Conservation (phyloP, 1,284 basidiomycete species). For the Fomitiporia mediterranea region DNA sequence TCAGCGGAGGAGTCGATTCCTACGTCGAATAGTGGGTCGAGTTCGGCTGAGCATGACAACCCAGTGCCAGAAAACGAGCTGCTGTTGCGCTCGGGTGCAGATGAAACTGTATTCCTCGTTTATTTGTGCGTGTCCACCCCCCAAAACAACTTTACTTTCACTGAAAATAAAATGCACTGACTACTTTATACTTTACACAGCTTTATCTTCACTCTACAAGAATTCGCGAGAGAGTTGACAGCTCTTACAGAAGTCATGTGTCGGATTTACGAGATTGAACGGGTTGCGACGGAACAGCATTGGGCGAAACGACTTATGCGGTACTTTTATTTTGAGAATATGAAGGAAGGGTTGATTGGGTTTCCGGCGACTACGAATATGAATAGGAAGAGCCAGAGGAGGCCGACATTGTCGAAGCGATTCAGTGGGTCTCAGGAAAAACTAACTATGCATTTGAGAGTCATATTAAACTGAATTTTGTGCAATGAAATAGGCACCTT, state of each 20-base stretch:
- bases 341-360: neutral
- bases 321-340: conserved; percentile 1
- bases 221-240: conserved; percentile 80
- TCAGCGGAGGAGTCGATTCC: neutral
- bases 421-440: conserved; percentile 46
- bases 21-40: neutral
- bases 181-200: too few species aligned
- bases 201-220: conserved; percentile 91
- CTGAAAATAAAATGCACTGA: too few species aligned
- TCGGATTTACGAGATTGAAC: conserved; percentile 63
- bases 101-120: conserved; percentile 69
- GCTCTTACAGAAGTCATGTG: conserved; percentile 79
- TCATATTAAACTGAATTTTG: neutral
- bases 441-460: neutral
- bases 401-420: conserved; percentile 25
- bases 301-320: conserved; percentile 31
- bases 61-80: conserved; percentile 49
- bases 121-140: conserved; percentile 89
- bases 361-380: neutral
- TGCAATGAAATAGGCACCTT: conserved; percentile 40
- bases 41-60: too few species aligned
- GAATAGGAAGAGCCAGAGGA: conserved; percentile 1
- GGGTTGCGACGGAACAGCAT: conserved; percentile 38
- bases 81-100: conserved; percentile 19
- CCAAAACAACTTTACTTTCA: too few species aligned